A percentile compares a stretch with the other conserved stretches of the same genome.
Conservation (phyloP, 768 basidiomycete species). For the Leccinum sublutescens region DNA sequence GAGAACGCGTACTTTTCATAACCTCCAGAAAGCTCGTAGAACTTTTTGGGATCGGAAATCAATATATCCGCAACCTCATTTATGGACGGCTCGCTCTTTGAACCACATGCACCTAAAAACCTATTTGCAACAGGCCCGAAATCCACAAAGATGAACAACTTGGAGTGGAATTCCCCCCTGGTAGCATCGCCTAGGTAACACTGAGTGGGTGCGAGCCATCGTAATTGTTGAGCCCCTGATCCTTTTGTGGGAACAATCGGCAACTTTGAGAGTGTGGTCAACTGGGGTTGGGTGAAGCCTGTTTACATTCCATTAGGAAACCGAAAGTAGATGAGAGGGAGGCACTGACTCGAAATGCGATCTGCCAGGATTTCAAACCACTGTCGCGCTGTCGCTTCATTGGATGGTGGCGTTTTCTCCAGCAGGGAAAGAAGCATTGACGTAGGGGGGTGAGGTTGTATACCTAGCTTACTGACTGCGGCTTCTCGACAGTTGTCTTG, state of each 20-base stretch:
- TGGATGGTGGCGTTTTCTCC: slow-evolving; percentile 55
- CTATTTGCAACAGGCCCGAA: slow-evolving; percentile 80
- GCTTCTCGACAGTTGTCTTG: slow-evolving; percentile 52
- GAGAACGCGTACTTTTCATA: slow-evolving; percentile 54
- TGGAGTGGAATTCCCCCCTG: slow-evolving; percentile 65
- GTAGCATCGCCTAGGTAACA: slow-evolving; percentile 64
- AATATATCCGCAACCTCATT: slow-evolving; percentile 76
- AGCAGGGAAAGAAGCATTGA: slow-evolving; percentile 58
- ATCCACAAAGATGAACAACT: slow-evolving; percentile 85
- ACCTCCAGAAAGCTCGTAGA: slow-evolving; percentile 70
- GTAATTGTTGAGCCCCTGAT: slow-evolving; percentile 31
- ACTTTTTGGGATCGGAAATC: slow-evolving; percentile 63
- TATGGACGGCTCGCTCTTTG: slow-evolving; percentile 82
- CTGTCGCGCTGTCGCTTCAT: slow-evolving; percentile 49
- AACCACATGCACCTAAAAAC: slow-evolving; percentile 86
- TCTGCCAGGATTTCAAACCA: slow-evolving; percentile 72
- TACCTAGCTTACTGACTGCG: slow-evolving; percentile 59
- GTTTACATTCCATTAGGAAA: slow-evolving; percentile 2
- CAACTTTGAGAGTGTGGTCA: slow-evolving; percentile 54
- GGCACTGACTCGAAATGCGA: slow-evolving; percentile 53
- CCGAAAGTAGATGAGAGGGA: not conserved
- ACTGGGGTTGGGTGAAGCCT: slow-evolving; percentile 61
- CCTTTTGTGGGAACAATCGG: slow-evolving; percentile 66
- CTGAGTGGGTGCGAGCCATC: slow-evolving; percentile 57
- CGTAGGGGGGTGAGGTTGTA: slow-evolving; percentile 68